phyloP scores from a whole-genome alignment of 1,284 basidiomycete genomes.

The Neonothopanus nambi region DNA sequence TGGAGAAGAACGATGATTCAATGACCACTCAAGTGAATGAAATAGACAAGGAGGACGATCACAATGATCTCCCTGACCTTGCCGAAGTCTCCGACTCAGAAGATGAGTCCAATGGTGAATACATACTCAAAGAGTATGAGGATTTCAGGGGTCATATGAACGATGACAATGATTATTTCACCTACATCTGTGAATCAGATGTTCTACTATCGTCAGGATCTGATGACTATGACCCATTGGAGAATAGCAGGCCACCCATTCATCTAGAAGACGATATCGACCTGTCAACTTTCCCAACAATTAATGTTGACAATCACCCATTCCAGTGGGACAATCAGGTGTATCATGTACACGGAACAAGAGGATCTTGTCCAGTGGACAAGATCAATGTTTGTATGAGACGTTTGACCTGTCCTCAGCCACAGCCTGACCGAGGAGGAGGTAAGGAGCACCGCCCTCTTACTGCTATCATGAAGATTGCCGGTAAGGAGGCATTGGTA shows the following conservation, averaged over 20 bases:
- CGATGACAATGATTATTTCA: neutral
- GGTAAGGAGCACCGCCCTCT: neutral
- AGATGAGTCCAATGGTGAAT: neutral
- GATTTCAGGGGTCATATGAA: neutral
- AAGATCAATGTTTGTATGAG: neutral
- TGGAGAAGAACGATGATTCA: no score
- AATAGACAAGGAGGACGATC: no score
- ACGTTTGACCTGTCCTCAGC: neutral
- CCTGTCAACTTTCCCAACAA: neutral
- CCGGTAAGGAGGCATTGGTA: constrained; percentile 8
- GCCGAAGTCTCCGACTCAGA: no score
- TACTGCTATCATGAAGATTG: constrained; percentile 3
- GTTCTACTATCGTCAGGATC: no score
- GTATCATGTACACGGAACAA: neutral
- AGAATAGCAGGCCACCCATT: neutral
- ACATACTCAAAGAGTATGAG: neutral
- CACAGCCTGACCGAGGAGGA: neutral
- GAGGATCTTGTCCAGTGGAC: neutral
- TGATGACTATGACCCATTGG: neutral
- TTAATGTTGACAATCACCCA: neutral
- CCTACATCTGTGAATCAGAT: neutral
- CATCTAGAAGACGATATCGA: neutral
- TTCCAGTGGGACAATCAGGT: neutral
- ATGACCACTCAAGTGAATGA: no score
- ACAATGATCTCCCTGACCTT: no score